Evolutionary conservation across 148 eudicot genomes (phyloP).

Genomic region (Pharnaceum exiguum): DNA sequence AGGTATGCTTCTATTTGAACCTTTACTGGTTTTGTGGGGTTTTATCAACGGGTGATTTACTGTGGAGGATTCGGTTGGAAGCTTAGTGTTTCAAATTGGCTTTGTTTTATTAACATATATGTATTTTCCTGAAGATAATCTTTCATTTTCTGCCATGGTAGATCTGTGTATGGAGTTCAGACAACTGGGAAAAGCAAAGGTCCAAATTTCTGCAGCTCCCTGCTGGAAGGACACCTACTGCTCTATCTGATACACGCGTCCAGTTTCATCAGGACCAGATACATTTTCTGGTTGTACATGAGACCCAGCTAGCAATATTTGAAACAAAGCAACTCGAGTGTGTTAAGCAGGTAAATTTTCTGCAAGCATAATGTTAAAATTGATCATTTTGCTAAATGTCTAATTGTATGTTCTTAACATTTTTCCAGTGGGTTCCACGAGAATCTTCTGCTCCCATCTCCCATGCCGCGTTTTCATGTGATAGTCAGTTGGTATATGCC

Average conservation of each 20-base stretch:
- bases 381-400: slow-evolving; percentile 4
- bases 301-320: slow-evolving; percentile 83
- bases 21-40: background rate
- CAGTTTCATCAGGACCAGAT: slow-evolving; percentile 85
- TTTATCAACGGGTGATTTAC: background rate
- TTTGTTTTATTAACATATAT: background rate
- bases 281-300: slow-evolving; percentile 85
- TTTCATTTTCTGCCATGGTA: slow-evolving; percentile 15
- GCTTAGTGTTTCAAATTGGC: background rate
- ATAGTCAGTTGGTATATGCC: slow-evolving; percentile 75
- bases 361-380: background rate
- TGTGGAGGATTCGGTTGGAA: background rate
- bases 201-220: slow-evolving; percentile 62
- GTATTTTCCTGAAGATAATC: background rate
- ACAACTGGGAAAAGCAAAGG: slow-evolving; percentile 77
- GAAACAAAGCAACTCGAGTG: slow-evolving; percentile 79
- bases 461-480: slow-evolving; percentile 90
- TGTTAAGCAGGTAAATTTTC: slow-evolving; percentile 55
- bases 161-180: slow-evolving; percentile 85
- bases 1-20: slow-evolving; percentile 34
- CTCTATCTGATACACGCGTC: slow-evolving; percentile 76
- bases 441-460: slow-evolving; percentile 75
- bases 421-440: slow-evolving; percentile 68
- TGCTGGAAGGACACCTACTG: slow-evolving; percentile 53
- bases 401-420: slow-evolving; percentile 20